Evolutionary conservation across 257 asterid genomes (phyloP).

Genomic region (Nicotiana attenuata): DNA sequence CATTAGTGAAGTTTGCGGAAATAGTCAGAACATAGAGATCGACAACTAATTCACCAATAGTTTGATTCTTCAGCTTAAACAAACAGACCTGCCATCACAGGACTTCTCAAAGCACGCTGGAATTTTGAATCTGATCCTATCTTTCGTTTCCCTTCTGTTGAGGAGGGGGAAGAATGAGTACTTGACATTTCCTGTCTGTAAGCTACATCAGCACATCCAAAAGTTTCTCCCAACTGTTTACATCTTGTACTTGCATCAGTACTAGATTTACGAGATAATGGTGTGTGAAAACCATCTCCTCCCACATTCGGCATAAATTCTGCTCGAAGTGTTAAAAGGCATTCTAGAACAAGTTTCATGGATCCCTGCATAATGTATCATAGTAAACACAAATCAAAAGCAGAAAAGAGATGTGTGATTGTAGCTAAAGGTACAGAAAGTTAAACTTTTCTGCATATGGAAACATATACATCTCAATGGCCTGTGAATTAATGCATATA

Average conservation of each 20-base stretch:
- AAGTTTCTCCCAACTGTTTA: conserved; percentile 36
- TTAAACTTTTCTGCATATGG: not conserved
- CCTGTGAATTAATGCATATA: not conserved
- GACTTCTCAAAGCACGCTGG: conserved; percentile 44
- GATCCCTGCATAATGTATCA: conserved; percentile 50
- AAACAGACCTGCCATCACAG: conserved; percentile 41
- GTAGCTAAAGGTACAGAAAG: not conserved
- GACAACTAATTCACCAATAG: not conserved
- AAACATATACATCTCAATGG: not conserved
- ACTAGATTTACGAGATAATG: conserved; percentile 16
- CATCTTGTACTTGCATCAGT: conserved; percentile 29
- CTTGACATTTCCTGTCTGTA: conserved; percentile 37
- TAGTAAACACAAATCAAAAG: not conserved
- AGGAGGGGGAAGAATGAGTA: conserved; percentile 39
- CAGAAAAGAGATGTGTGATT: not conserved
- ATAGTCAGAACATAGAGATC: not conserved
- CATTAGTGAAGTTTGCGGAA: not conserved
- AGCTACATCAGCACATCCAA: conserved; percentile 20
- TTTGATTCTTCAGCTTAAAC: not conserved
- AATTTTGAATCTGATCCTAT: conserved; percentile 27
- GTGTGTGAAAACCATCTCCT: conserved; percentile 17
- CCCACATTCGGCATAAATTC: conserved; percentile 40
- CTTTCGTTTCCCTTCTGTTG: conserved; percentile 46
- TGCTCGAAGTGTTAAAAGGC: conserved; percentile 59
- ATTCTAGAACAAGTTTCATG: conserved; percentile 63